Evolutionary conservation across 2,329 filamentous ascomycete species (phyloP), one percentile per base, ranked within the genome.

Genomic region (Colletotrichum gigasporum): DNA sequence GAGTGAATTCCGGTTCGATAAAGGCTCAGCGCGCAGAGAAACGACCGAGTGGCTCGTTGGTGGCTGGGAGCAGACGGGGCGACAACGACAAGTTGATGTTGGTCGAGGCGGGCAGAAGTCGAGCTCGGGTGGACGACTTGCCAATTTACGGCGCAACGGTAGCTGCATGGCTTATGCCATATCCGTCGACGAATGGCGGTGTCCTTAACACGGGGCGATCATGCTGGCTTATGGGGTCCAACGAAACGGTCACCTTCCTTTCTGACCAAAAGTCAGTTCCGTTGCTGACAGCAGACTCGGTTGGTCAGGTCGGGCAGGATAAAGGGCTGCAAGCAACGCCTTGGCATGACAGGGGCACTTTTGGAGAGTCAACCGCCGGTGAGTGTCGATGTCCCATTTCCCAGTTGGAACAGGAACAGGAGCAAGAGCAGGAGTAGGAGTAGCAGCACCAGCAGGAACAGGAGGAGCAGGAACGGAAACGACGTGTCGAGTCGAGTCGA

Each of bases 291-390:
- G 58, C 47, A 68, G 42, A 57, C 14, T 63, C 34, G 44, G 56
- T 42, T 65, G 48, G 52, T 47, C 64, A 73, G 71, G 56, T 64
- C 55, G 59, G 63, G 67, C 66, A 63, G 50, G 50, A 67, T 55
- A 65, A 37, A 65, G 63, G 45, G 57, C 58, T 51, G 59, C 47
- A 47, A 34, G 18, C 41, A 54, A 61, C 51, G 24, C 65, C 70
- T 74, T 74, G 71, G 71, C 69, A 71, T 69, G 71, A 74, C 71
- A 62, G 67, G 71, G 71, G 71, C 67, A 63, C 63, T 65, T 65
- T 65, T 69, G 52, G 69, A 71, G 68, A 64, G 61, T 64, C 61
- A 64, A 50, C 48, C 61, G 59, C 34, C 34, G 24, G 61, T 64
- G 18, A 64, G 61, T 64, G 10, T 53, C 34, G 24, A 54, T n/a